Evolutionary conservation across 306 rosid genomes (phyloP).

Genomic region (Citrullus amarus): DNA sequence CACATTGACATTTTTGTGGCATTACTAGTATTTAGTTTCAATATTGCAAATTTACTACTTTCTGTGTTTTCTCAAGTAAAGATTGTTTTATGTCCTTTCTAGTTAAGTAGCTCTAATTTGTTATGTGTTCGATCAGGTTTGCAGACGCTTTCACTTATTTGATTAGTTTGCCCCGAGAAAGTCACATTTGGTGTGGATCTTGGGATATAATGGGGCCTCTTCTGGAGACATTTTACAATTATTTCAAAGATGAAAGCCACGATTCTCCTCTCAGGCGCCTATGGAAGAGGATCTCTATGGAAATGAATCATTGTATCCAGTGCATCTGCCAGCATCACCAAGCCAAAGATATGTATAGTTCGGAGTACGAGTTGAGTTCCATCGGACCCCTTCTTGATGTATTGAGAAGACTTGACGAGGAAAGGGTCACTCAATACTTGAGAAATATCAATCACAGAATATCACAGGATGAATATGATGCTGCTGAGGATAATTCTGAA

Average conservation of each 20-base stretch:
- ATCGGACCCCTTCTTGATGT: constrained; percentile 79
- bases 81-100: not conserved
- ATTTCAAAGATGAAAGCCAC: constrained; percentile 49
- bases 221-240: constrained; percentile 88
- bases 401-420: constrained; percentile 62
- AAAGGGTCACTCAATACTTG: constrained; percentile 63
- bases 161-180: constrained; percentile 49
- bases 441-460: constrained; percentile 48
- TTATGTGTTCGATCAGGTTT: constrained; percentile 43
- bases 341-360: constrained; percentile 55
- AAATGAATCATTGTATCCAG: constrained; percentile 62
- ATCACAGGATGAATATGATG: constrained; percentile 41
- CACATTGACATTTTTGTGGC: not conserved
- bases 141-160: constrained; percentile 63
- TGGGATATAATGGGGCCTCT: constrained; percentile 93
- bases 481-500: constrained; percentile 49
- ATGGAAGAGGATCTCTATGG: constrained; percentile 73
- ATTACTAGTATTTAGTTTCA: not conserved
- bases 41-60: not conserved
- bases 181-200: constrained; percentile 83
- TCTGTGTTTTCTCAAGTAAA: not conserved
- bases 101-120: not conserved
- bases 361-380: constrained; percentile 65
- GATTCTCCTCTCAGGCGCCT: constrained; percentile 75
- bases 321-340: constrained; percentile 86